Evolutionary conservation across 2,329 filamentous ascomycete species (phyloP), one percentile per base, ranked within the genome.

Genomic region (Penicillium hesseltinei): DNA sequence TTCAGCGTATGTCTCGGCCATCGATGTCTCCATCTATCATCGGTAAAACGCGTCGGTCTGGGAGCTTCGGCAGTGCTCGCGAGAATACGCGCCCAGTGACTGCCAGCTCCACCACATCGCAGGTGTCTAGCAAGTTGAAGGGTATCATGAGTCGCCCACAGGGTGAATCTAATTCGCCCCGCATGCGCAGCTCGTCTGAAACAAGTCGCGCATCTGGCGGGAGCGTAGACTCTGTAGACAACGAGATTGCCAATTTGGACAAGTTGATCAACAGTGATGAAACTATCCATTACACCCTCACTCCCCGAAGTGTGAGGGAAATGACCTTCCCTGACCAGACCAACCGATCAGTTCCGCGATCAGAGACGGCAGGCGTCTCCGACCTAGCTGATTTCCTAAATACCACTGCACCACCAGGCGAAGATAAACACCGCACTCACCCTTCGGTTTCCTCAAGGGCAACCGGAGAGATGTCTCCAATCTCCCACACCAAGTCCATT

Each of bases 261-360:
- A 83, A 92, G 65, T 80, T 93, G 50, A 92, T 94, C 61, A 85
- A 90, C 56, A 92, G 90, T 71, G 88, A 91, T 65, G 85, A 92
- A 69, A 93, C 90, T 1, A 87, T 93, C 43, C 90, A 90, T 66
- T 93, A 89, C 71, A 93, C 90, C 2, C 79, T 93, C 29, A 94
- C 90, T 0, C 90, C 90, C 0, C 86, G 89, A 69, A 90, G 82
- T 64, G 90, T 93, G 83, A 87, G 89, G 59, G 84, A 90, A 62
- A 86, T 90, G 66, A 86, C 90, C 73, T 67, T 67, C 60, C 73
- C 74, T 23, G 74, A 75, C 49, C 64, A 69, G 9, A 67, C 72
- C 33, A 68, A 69, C 55, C 69, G 69, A 62, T 67, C 63, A 51
- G 60, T 70, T 51, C 66, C 68, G 43, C 69, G 73, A 21, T 69